phyloP scores from a whole-genome alignment of 495 filamentous ascomycete genomes.

The Xylaria telfairii region DNA sequence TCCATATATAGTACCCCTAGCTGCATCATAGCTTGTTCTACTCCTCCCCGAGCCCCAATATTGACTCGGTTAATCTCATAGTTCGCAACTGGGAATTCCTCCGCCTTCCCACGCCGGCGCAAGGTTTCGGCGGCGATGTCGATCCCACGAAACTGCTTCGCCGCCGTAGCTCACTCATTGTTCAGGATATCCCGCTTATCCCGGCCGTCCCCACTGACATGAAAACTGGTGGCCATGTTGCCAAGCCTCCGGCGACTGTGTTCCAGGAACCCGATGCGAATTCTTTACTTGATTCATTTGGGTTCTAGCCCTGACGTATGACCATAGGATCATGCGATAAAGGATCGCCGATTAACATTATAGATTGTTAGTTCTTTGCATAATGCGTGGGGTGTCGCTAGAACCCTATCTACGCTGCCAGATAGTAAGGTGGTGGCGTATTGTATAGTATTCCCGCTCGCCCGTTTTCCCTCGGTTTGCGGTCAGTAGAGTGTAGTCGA shows the following conservation, averaged over 20 bases:
- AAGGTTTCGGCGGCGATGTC: constrained; percentile 46
- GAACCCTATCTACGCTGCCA: background rate
- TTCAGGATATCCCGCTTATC: constrained; percentile 72
- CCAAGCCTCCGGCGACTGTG: constrained; percentile 69
- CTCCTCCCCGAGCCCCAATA: background rate
- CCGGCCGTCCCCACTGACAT: constrained; percentile 47
- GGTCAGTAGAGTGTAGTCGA: background rate
- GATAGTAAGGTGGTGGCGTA: background rate
- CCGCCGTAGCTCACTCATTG: constrained; percentile 76
- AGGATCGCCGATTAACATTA: background rate
- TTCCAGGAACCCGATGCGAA: constrained; percentile 92
- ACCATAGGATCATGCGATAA: no score
- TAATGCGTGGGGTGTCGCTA: background rate
- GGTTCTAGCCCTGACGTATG: constrained; percentile 52
- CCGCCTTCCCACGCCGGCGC: constrained; percentile 46
- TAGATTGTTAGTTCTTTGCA: background rate
- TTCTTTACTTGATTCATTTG: constrained; percentile 80
- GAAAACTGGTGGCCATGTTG: constrained; percentile 53
- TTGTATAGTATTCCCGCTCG: constrained; percentile 1
- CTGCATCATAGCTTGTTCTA: background rate
- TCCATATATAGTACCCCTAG: background rate
- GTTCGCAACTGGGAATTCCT: constrained; percentile 91
- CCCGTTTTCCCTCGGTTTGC: background rate
- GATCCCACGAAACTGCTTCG: constrained; percentile 73
- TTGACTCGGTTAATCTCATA: constrained; percentile 19